phyloP scores from a whole-genome alignment of 768 basidiomycete species.

The Cyclocybe aegerita region DNA sequence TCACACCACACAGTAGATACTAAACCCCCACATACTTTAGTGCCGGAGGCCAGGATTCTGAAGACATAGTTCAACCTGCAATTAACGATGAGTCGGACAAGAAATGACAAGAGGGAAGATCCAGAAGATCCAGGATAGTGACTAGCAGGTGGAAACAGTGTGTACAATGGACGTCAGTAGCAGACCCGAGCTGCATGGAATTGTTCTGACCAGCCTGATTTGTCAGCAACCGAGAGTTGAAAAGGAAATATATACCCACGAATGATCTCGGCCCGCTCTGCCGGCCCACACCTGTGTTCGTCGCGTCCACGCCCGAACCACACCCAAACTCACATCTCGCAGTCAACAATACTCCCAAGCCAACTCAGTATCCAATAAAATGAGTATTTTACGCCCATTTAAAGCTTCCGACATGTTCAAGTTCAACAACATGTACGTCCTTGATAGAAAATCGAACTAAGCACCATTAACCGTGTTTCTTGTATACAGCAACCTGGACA shows the following conservation, averaged over 20 bases:
- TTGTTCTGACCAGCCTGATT: not conserved
- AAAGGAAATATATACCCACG: no score
- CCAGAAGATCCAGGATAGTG: not conserved
- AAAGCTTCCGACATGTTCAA: constrained; percentile 87
- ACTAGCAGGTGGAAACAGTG: not conserved
- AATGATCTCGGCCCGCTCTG: no score
- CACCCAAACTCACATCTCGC: not conserved
- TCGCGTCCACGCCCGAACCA: no score
- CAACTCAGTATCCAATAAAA: constrained; percentile 30
- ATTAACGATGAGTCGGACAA: no score
- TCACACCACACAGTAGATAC: not conserved
- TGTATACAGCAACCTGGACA: constrained; percentile 76
- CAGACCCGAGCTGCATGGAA: not conserved
- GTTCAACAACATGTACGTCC: constrained; percentile 84
- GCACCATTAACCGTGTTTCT: not conserved
- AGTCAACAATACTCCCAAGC: not conserved
- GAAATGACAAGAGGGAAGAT: not conserved
- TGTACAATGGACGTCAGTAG: not conserved
- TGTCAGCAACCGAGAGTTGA: no score
- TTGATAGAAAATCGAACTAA: not conserved
- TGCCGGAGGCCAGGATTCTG: constrained; percentile 79
- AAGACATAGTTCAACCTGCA: constrained; percentile 48
- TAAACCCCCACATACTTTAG: constrained; percentile 55
- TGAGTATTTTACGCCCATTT: constrained; percentile 89
- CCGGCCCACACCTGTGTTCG: no score